Base-by-base conservation (phyloP, 441 rosid species). In the Populus hybrid region DNA sequence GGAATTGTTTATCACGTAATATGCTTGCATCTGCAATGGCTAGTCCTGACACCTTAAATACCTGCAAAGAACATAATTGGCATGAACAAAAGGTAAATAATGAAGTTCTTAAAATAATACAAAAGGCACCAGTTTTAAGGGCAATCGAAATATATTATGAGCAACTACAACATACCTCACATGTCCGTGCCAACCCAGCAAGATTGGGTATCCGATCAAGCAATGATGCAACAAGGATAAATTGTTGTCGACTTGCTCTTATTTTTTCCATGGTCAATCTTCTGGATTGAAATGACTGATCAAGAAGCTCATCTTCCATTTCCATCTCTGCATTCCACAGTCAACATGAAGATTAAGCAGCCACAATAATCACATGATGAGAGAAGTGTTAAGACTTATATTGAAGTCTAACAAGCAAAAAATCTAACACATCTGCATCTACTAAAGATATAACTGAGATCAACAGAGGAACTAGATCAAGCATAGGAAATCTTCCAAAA, bases 151-250 rank as follows among this genome's bases (percentile, higher is more conserved):
- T 14, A 31, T 31, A 36, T 65, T n/a, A 74, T 53, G 45, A 76
- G 81, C 61, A 64, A 72, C 64, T 20, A 56, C 24, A 72, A 72
- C 85, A 81, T 85, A 93, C 98, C 97, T 96, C 98, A 83, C 99
- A 92, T 26, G 99, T 93, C 75, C 98, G 89, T 75, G 97, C 95
- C 87, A 96, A 86, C 70, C 99, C 98, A 67, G 98, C 98, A 82
- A 96, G 94, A 83, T 96, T 96, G 73, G 99, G 99, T 76, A 94
- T 90, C 64, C 99, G 95, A 84, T 96, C 98, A 78, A 94, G 84
- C 64, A 96, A 82, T 65, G 98, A 96, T 69, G 98, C 98, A 74
- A 96, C 98, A 50, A 96, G 89, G 74, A 96, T 87, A 83, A 96
- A 83, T 21, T 87, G 82, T 86, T 92, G 98, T 40, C 87, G 88